These are phyloP conservation scores for Penicillium goetzii DNA, from an alignment of 495 filamentous ascomycete genomes.

Conservation along the genomic window DNA sequence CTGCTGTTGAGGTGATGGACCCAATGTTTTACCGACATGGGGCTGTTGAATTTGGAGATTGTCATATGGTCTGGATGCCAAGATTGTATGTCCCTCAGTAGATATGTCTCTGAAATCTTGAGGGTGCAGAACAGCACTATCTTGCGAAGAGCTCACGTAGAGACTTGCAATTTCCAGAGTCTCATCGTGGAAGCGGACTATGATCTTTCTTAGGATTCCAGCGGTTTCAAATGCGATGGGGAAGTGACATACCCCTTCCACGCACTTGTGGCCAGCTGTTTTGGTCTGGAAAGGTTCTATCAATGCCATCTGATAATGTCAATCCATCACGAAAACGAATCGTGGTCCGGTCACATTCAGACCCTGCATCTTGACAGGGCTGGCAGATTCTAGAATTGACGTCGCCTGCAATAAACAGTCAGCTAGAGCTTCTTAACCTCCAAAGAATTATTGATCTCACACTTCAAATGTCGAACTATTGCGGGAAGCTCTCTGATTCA, in stretches of 20 bases:
- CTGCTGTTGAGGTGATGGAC: background rate
- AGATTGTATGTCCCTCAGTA: background rate
- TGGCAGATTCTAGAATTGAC: conserved; percentile 19
- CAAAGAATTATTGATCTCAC: conserved; percentile 8
- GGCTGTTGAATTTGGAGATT: background rate
- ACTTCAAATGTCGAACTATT: conserved; percentile 34
- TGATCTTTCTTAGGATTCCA: background rate
- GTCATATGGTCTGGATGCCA: background rate
- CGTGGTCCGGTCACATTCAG: conserved; percentile 31
- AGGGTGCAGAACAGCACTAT: background rate
- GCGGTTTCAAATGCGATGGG: background rate
- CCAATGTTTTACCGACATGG: background rate
- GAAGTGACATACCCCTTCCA: conserved; percentile 22
- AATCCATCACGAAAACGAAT: conserved; percentile 33
- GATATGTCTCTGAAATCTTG: background rate
- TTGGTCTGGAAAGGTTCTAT: conserved; percentile 25
- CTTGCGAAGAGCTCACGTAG: conserved; percentile 10
- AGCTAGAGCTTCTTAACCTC: too few relatives aligned
- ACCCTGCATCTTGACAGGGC: conserved; percentile 26
- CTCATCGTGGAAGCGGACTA: conserved; percentile 34
- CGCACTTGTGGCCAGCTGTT: conserved; percentile 24
- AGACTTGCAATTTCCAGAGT: conserved; percentile 26
- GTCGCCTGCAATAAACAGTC: conserved; percentile 22
- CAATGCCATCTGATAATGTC: conserved; percentile 16
- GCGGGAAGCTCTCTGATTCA: background rate